Evolutionary conservation across 106 monocot genomes (phyloP), one percentile per base, ranked within the genome.

Genomic region (Vanilla planifolia): DNA sequence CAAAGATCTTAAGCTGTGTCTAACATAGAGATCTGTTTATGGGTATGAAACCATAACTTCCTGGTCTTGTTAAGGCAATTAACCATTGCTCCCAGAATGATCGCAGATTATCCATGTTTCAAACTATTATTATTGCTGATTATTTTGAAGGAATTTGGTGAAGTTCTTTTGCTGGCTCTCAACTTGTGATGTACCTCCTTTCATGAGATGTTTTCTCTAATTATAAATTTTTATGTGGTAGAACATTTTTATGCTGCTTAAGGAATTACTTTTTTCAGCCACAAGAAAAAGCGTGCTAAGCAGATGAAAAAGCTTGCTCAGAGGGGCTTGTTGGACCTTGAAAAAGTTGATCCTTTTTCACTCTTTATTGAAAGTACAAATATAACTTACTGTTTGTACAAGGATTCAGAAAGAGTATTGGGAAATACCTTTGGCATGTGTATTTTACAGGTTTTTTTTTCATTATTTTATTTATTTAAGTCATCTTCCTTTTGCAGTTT

Each of bases 361-460:
- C 84, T 92, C 24, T 98, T 98, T 67, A 51, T 88, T 44, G 92
- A 84, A 63, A 98, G 81, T n/a, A 67, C 75, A 55, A 79, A 85
- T 57, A 77, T 98, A 62, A 88, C 79, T n/a, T 85, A 88, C 62
- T 92, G 98, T 65, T 68, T 77, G 37, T 98, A 98, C 60, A 84
- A 71, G 41, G 88, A 98, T 34, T 92, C 96, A 35, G 91, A 98
- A 64, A 81, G 88, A 73, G 61, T 98, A 71, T 85, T 96, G 62
- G 98, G 98, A 28, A 98, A 88, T 67, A 98, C 98, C 34, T 98
- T 82, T 71, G 91, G 88, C 66, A 98, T 98, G 98, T 98, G 98
- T 59, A 85, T 98, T 46, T 77, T 98, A 55, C 98, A 98, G 98
- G 98, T 85, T 68, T 40, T 30, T 36, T 7, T 51, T 6, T n/a